These are phyloP conservation scores for Vanderwaltozyma polyspora DNA, from an alignment of 805 yeast species.

Conservation along the genomic window DNA sequence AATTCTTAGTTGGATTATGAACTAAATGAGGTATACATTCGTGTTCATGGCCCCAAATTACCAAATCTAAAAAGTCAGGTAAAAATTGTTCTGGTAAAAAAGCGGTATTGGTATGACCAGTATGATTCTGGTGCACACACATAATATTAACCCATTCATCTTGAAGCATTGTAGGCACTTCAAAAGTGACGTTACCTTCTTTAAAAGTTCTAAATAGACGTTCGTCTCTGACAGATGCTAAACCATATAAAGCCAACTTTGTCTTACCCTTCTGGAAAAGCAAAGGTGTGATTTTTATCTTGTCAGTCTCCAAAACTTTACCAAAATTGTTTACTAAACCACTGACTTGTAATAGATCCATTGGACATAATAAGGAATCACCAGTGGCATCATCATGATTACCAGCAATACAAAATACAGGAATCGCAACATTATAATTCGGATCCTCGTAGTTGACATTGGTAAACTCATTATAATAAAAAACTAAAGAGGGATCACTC, in stretches of 20 bases:
- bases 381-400: conserved; percentile 97
- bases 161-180: conserved; percentile 47
- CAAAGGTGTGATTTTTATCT: conserved; percentile 63
- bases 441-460: conserved; percentile 84
- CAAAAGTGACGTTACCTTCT: conserved; percentile 68
- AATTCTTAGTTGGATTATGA: conserved; percentile 43
- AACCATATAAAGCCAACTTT: conserved; percentile 74
- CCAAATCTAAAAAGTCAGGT: conserved; percentile 71
- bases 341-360: conserved; percentile 70
- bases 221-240: conserved; percentile 85
- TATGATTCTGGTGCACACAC: conserved; percentile 87
- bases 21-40: conserved; percentile 72
- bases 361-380: conserved; percentile 65
- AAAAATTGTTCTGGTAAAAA: conserved; percentile 76
- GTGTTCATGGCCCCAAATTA: conserved; percentile 97
- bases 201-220: conserved; percentile 71
- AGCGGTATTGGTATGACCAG: conserved; percentile 66
- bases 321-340: conserved; percentile 91
- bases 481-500: conserved; percentile 60
- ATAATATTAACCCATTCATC: conserved; percentile 75
- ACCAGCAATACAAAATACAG: conserved; percentile 87
- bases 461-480: conserved; percentile 49
- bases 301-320: conserved; percentile 61
- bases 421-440: conserved; percentile 77
- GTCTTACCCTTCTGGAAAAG: conserved; percentile 75